Evolutionary conservation across 225 moss, liverwort and hornwort species (phyloP).

Genomic region (Rhytidiadelphus loreus): DNA sequence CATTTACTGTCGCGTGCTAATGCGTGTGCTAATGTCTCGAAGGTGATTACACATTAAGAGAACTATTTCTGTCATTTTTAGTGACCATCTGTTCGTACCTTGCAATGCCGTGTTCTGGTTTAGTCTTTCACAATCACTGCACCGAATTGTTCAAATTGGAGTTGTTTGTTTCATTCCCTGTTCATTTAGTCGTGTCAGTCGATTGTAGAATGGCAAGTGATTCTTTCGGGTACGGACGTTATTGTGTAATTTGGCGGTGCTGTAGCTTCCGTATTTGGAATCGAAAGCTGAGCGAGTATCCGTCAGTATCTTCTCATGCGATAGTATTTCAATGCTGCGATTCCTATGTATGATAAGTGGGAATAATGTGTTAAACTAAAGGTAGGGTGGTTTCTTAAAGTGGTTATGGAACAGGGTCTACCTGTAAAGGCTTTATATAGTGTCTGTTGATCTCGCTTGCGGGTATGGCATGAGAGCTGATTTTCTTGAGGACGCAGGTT

Average conservation of each 20-base stretch:
- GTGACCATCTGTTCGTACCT: background rate
- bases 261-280: background rate
- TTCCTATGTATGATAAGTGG: background rate
- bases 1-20: background rate
- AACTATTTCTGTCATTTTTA: background rate
- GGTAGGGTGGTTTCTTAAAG: background rate
- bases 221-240: background rate
- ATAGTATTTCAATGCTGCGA: background rate
- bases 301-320: background rate
- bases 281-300: background rate
- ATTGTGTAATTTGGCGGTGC: background rate
- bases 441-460: background rate
- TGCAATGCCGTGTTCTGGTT: background rate
- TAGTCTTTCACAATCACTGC: background rate
- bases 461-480: background rate
- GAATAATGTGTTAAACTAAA: background rate
- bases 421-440: background rate
- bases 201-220: background rate
- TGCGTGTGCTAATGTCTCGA: background rate
- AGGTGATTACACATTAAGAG: background rate
- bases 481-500: background rate
- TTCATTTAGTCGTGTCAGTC: background rate
- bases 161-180: background rate
- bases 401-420: background rate
- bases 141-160: background rate